phyloP scores from a whole-genome alignment of 345 rosid genomes.

The Excoecaria cochinchinensis region DNA sequence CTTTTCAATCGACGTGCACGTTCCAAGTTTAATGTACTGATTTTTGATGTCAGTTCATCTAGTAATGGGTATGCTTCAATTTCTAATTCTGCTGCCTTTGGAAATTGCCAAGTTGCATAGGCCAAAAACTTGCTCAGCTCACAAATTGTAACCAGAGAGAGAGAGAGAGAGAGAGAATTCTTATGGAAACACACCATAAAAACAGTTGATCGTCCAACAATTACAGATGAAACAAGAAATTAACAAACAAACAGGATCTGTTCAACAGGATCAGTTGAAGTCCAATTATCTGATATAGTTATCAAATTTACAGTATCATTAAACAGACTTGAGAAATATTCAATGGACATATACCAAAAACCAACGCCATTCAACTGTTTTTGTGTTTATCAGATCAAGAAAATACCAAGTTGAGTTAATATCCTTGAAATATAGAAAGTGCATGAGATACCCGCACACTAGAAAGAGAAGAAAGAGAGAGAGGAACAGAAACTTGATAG shows the following conservation, averaged over 20 bases:
- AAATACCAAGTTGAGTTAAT: neutral
- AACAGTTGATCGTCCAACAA: neutral
- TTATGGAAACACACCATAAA: neutral
- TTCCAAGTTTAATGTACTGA: constrained; percentile 95
- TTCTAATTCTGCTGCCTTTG: constrained; percentile 95
- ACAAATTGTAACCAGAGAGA: constrained; percentile 9
- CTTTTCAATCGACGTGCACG: constrained; percentile 93
- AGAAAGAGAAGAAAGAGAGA: neutral
- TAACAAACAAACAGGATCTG: too few relatives aligned
- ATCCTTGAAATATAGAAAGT: neutral
- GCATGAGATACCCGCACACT: neutral
- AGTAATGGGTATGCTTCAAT: constrained; percentile 97
- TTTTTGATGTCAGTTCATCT: constrained; percentile 95
- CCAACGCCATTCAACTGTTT: neutral
- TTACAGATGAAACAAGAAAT: constrained; percentile 2
- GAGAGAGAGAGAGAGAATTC: neutral
- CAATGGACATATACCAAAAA: neutral
- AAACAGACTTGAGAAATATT: neutral
- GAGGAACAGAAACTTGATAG: neutral
- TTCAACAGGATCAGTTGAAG: neutral
- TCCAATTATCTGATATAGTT: neutral
- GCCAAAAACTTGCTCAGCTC: constrained; percentile 20
- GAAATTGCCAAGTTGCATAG: constrained; percentile 23
- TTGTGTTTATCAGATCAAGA: neutral
- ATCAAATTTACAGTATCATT: neutral